Conservation (phyloP, 2,329 filamentous ascomycete species). For the Apiospora kogelbergensis region DNA sequence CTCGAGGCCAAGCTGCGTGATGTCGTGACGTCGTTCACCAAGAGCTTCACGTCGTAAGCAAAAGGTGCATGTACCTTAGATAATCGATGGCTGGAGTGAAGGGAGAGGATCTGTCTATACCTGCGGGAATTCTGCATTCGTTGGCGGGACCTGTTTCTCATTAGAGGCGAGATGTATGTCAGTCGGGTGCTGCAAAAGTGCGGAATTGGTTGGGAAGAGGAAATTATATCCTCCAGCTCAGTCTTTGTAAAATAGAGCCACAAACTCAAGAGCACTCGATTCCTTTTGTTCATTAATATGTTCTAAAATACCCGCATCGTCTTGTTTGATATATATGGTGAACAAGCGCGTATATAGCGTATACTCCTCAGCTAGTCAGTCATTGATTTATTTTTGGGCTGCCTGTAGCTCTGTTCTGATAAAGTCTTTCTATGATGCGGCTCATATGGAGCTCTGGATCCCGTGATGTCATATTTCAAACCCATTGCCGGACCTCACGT, state of each 20-base stretch:
- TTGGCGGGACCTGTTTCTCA: constrained; percentile 44
- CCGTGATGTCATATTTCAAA: constrained; percentile 14
- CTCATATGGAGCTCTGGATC: constrained; percentile 11
- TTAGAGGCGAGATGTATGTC: constrained; percentile 45
- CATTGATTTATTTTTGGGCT: too few species aligned
- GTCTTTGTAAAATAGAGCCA: constrained; percentile 64
- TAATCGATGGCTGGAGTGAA: constrained; percentile 30
- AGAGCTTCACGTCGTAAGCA: constrained; percentile 75
- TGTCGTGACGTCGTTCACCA: constrained; percentile 78
- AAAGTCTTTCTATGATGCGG: background rate
- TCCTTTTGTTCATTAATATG: constrained; percentile 51
- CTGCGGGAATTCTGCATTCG: constrained; percentile 26
- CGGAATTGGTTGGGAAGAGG: constrained; percentile 43
- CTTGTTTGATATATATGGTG: background rate
- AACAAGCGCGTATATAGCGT: too few species aligned
- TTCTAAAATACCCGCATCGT: constrained; percentile 4
- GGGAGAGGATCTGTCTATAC: constrained; percentile 49
- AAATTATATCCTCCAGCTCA: constrained; percentile 47
- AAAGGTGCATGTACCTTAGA: constrained; percentile 18
- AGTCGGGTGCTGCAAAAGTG: constrained; percentile 46
- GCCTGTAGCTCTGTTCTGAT: background rate
- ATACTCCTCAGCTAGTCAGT: background rate
- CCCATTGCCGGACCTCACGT: background rate
- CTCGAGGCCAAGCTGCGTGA: constrained; percentile 81
- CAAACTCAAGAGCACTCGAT: constrained; percentile 63